A percentile compares a stretch with the other conserved stretches of the same genome.
Conservation (phyloP, 1,284 basidiomycete genomes). For the Irpex lacteus region DNA sequence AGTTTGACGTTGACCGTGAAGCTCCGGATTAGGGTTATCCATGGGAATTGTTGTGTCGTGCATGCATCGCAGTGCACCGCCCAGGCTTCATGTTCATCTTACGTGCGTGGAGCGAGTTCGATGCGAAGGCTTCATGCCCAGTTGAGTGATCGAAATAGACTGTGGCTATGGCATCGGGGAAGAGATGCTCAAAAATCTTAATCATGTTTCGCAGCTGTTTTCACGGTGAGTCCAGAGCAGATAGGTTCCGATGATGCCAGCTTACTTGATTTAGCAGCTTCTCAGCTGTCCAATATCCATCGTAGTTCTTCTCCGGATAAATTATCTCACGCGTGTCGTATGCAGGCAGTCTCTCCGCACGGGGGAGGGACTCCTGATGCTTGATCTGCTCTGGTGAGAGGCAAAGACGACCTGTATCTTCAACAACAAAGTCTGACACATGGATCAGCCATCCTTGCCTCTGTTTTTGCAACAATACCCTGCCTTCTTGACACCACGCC, state of each 20-base stretch:
- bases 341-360: background rate
- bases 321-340: slow-evolving; percentile 4
- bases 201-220: too few relatives aligned
- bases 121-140: slow-evolving; percentile 18
- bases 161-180: background rate
- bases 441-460: slow-evolving; percentile 22
- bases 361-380: slow-evolving; percentile 12
- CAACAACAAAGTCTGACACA: slow-evolving; percentile 28
- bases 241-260: background rate
- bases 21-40: slow-evolving; percentile 14
- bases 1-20: background rate
- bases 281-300: slow-evolving; percentile 4
- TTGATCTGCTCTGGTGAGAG: slow-evolving; percentile 14
- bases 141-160: slow-evolving; percentile 22
- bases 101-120: slow-evolving; percentile 20
- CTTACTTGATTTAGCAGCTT: slow-evolving; percentile 18
- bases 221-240: too few relatives aligned
- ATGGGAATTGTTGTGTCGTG: slow-evolving; percentile 18
- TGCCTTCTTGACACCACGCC: slow-evolving; percentile 21
- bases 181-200: background rate
- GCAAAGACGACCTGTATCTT: slow-evolving; percentile 20
- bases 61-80: slow-evolving; percentile 16
- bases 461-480: slow-evolving; percentile 24
- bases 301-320: slow-evolving; percentile 4
- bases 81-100: slow-evolving; percentile 24